phyloP scores from a whole-genome alignment of 2,329 filamentous ascomycete genomes.

The Zymoseptoria crescenta region DNA sequence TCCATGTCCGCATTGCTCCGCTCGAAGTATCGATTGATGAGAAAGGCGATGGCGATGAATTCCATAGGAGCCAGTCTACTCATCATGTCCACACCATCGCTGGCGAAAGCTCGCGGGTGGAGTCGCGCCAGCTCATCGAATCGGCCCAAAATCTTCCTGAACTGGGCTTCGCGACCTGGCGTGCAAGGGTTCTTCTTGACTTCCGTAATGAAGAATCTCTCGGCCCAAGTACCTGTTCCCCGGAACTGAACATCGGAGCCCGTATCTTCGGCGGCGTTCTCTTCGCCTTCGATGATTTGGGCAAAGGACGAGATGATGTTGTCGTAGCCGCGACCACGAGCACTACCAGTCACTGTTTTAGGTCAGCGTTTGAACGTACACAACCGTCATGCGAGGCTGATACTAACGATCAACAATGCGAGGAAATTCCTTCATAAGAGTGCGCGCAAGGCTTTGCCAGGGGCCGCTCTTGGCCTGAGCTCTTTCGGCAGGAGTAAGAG shows the following conservation, averaged over 20 bases:
- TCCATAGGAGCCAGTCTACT: neutral
- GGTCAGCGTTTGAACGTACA: neutral
- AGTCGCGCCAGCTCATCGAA: neutral
- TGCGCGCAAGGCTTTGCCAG: neutral
- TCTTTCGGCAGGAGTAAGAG: neutral
- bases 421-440: neutral
- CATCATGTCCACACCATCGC: neutral
- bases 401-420: neutral
- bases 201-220: neutral
- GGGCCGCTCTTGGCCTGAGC: neutral
- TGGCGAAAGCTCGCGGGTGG: neutral
- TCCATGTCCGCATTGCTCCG: neutral
- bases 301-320: neutral
- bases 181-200: neutral
- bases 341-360: neutral
- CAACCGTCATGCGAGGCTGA: too few relatives aligned
- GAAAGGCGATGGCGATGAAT: neutral
- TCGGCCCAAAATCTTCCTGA: neutral
- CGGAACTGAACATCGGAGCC: neutral
- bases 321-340: neutral
- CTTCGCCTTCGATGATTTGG: neutral
- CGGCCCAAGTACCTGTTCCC: neutral
- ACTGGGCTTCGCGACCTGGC: neutral
- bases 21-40: neutral
- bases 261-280: neutral